These are phyloP conservation scores for Tetracladium setigerum DNA, from an alignment of 495 filamentous ascomycete species.

Conservation along the genomic window DNA sequence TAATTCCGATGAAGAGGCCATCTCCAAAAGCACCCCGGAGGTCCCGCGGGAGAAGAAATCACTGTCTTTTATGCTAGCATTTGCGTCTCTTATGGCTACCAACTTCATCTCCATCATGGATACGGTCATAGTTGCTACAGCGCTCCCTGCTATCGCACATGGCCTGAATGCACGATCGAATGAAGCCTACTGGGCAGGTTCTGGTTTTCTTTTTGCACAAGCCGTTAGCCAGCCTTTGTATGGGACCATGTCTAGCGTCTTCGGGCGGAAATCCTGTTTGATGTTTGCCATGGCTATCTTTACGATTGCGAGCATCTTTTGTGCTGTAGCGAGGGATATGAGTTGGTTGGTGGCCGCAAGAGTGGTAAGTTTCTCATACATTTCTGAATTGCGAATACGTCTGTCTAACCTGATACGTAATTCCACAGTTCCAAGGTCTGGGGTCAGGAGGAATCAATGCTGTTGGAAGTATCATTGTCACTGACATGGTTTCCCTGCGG, in stretches of 20 bases:
- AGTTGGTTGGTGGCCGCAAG: conserved; percentile 44
- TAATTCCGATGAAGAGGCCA: no score
- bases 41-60: not conserved
- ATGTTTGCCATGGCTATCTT: conserved; percentile 35
- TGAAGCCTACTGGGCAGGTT: conserved; percentile 33
- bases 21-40: no score
- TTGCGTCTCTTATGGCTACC: not conserved
- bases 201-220: conserved; percentile 32
- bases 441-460: conserved; percentile 51
- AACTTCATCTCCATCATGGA: conserved; percentile 7
- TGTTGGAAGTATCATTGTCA: conserved; percentile 46
- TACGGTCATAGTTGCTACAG: not conserved
- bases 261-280: conserved; percentile 34
- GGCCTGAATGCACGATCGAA: conserved; percentile 22
- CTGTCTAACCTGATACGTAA: not conserved
- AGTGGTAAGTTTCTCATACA: conserved; percentile 12
- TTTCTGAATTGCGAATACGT: no score
- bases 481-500: conserved; percentile 40
- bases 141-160: conserved; percentile 20
- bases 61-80: conserved; percentile 2
- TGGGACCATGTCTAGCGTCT: conserved; percentile 33
- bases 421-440: conserved; percentile 41
- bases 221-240: conserved; percentile 32
- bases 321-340: conserved; percentile 41
- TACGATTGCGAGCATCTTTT: conserved; percentile 39